Percentiles rank a stretch among this genome's conserved stretches.
Evolutionary conservation across 73 alveolate genomes (phyloP).

Genomic region (Tetrahymena elliotti): DNA sequence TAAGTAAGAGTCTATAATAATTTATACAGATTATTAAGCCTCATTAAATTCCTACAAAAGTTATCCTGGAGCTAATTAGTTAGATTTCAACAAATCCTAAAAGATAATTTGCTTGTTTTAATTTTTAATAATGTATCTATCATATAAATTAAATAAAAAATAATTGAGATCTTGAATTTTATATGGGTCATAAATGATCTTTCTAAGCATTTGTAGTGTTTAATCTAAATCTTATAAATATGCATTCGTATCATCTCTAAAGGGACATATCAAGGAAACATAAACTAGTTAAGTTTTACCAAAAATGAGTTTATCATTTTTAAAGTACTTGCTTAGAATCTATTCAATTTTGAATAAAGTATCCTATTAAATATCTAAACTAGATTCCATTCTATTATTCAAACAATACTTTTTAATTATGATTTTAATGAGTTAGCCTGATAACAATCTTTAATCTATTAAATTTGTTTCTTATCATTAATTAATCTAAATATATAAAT

Average conservation of each 20-base stretch:
- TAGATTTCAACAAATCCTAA: too few relatives aligned
- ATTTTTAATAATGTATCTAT: too few relatives aligned
- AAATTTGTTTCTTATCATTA: too few relatives aligned
- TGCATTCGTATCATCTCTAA: not conserved
- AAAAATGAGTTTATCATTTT: not conserved
- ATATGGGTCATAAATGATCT: not conserved
- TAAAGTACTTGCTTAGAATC: not conserved
- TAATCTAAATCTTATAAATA: not conserved
- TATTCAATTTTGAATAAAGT: not conserved
- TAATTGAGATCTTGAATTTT: not conserved
- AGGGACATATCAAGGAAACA: not conserved
- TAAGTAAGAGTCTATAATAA: not conserved
- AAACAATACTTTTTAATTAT: too few relatives aligned
- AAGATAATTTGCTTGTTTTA: too few relatives aligned
- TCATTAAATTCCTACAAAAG: not conserved
- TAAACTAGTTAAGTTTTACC: not conserved
- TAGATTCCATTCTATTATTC: not conserved
- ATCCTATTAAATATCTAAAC: not conserved
- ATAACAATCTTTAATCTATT: too few relatives aligned
- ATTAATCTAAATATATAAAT: too few relatives aligned
- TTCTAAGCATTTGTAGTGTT: not conserved
- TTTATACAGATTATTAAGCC: not conserved
- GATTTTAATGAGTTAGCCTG: too few relatives aligned
- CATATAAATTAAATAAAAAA: not conserved
- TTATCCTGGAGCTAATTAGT: too few relatives aligned